These are phyloP conservation scores for Immersiella caudata DNA, from an alignment of 495 filamentous ascomycete genomes.

Conservation along the genomic window DNA sequence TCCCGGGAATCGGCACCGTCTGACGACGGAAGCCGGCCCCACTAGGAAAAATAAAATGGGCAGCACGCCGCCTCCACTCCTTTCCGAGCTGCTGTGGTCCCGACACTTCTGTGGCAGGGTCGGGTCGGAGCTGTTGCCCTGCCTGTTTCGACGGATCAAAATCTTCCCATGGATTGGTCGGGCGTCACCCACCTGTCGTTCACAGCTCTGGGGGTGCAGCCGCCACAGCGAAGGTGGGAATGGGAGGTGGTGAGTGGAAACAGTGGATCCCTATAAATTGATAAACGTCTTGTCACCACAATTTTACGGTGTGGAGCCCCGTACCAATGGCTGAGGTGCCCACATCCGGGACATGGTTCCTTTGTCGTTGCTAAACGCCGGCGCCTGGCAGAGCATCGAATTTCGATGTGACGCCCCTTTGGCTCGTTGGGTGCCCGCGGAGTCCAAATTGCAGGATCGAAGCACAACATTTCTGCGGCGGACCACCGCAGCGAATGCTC, in stretches of 20 bases:
- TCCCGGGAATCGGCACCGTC: constrained; percentile 22
- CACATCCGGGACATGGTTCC: constrained; percentile 18
- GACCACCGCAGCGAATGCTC: constrained; percentile 4
- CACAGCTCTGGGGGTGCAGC: neutral
- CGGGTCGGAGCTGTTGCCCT: constrained; percentile 7
- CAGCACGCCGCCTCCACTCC: neutral
- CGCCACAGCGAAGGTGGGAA: constrained; percentile 13
- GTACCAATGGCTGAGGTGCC: constrained; percentile 26
- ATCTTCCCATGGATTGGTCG: constrained; percentile 4
- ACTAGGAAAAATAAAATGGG: neutral
- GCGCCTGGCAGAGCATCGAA: constrained; percentile 13
- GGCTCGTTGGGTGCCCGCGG: neutral
- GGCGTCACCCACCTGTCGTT: neutral
- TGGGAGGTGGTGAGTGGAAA: constrained; percentile 16
- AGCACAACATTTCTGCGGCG: constrained; percentile 9
- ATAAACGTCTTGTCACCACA: constrained; percentile 29
- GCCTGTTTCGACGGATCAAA: neutral
- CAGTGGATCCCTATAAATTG: constrained; percentile 21
- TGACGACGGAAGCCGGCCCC: constrained; percentile 14
- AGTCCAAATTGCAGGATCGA: constrained; percentile 18
- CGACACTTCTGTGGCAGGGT: neutral
- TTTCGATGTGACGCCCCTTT: neutral
- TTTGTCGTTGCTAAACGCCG: constrained; percentile 16
- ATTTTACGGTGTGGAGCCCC: constrained; percentile 32
- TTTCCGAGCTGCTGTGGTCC: constrained; percentile 9